Conservation (phyloP, 2,329 filamentous ascomycete species). For the Phialocephala subalpina region DNA sequence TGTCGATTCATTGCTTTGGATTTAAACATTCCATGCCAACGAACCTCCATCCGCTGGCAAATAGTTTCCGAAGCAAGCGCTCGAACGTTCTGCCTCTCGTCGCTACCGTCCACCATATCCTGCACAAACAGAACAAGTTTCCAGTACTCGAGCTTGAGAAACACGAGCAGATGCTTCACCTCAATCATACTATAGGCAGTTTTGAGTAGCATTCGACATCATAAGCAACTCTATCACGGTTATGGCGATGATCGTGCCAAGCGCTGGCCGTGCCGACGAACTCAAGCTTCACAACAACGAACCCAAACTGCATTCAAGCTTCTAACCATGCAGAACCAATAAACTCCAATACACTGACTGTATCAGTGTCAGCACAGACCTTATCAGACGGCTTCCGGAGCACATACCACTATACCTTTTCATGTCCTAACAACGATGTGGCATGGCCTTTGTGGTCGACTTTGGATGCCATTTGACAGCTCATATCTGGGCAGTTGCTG, state of each 20-base stretch:
- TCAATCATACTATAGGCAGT: neutral
- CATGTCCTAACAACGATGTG: neutral
- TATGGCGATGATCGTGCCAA: neutral
- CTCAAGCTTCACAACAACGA: neutral
- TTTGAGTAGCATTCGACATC: neutral
- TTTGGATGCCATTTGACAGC: neutral
- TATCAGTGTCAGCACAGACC: neutral
- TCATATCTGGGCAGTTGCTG: neutral
- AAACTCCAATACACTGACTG: neutral
- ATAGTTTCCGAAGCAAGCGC: neutral
- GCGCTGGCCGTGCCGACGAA: neutral
- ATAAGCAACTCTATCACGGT: neutral
- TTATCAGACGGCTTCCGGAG: neutral
- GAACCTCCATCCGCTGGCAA: neutral
- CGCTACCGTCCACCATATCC: neutral
- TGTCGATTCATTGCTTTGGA: too few species aligned
- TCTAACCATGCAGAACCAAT: neutral
- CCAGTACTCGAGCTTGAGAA: neutral
- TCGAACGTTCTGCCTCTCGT: neutral
- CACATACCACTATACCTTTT: neutral
- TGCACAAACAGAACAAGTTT: conserved; percentile 1
- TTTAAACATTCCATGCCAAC: too few species aligned
- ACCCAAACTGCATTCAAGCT: conserved; percentile 1
- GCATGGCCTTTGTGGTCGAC: neutral
- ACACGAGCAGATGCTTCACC: neutral